A percentile compares a stretch with the other conserved stretches of the same genome.
Evolutionary conservation across 1,284 basidiomycete species (phyloP).

Genomic region (Tremellales sp.): DNA sequence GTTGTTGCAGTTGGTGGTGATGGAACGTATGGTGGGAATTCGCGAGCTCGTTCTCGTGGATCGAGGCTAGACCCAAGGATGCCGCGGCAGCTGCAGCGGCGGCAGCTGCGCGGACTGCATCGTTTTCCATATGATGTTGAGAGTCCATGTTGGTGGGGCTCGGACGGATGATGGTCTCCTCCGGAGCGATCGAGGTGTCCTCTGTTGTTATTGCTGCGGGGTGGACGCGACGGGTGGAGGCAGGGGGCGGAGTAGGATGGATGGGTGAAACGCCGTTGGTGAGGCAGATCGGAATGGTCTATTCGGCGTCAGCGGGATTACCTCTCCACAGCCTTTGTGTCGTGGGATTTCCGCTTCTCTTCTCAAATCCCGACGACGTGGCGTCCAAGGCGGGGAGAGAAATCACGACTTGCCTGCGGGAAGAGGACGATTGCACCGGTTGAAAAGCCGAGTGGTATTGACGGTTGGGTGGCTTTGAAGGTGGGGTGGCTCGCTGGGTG

Average conservation of each 20-base stretch:
- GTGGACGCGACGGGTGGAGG: slow-evolving; percentile 25
- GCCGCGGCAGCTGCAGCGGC: slow-evolving; percentile 32
- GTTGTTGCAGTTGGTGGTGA: slow-evolving; percentile 37
- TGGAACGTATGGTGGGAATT: slow-evolving; percentile 10
- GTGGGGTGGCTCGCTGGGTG: background rate
- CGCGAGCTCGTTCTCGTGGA: slow-evolving; percentile 10
- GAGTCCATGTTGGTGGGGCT: slow-evolving; percentile 25
- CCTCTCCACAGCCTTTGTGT: too few species aligned
- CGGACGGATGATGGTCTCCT: background rate
- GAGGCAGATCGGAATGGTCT: too few species aligned
- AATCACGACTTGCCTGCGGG: too few species aligned
- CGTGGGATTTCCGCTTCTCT: too few species aligned
- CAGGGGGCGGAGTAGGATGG: background rate
- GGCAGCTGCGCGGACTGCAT: slow-evolving; percentile 36
- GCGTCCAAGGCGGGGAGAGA: too few species aligned
- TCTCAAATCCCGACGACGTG: too few species aligned
- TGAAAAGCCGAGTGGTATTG: background rate
- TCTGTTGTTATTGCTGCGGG: slow-evolving; percentile 3
- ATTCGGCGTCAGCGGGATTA: background rate
- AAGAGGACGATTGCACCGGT: too few species aligned
- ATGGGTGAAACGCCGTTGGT: background rate
- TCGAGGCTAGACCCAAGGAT: slow-evolving; percentile 25
- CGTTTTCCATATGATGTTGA: slow-evolving; percentile 36
- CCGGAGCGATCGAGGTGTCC: slow-evolving; percentile 2
- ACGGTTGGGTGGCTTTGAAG: background rate